Conservation (phyloP, 192 early-diverging fungal species). For the Umbelopsis isabellina region DNA sequence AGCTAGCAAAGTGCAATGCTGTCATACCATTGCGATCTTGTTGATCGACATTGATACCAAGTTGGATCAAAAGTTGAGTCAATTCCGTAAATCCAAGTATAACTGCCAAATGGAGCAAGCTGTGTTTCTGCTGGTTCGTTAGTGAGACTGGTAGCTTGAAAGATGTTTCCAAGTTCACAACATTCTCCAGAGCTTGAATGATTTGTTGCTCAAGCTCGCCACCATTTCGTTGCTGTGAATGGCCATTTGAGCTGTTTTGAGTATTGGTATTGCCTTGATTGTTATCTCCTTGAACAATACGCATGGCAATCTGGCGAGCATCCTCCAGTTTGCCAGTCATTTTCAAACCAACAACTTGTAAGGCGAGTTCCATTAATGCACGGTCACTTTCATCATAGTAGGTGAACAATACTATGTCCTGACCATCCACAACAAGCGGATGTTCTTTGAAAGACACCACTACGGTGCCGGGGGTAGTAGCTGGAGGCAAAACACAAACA, state of each 20-base stretch:
- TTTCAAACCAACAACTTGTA: constrained; percentile 86
- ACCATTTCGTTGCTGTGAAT: constrained; percentile 36
- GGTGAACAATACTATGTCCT: constrained; percentile 46
- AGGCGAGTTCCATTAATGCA: constrained; percentile 86
- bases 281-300: constrained; percentile 46
- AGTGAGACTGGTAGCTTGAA: constrained; percentile 30
- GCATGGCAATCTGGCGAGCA: constrained; percentile 74
- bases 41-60: constrained; percentile 49
- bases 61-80: constrained; percentile 40
- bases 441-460: constrained; percentile 61
- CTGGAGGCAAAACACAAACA: constrained; percentile 83
- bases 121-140: constrained; percentile 51
- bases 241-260: constrained; percentile 24
- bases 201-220: constrained; percentile 37
- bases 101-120: constrained; percentile 66
- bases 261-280: constrained; percentile 24
- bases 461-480: constrained; percentile 73
- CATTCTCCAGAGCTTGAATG: constrained; percentile 32
- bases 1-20: constrained; percentile 71
- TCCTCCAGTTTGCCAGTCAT: constrained; percentile 81
- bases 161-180: constrained; percentile 36
- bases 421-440: constrained; percentile 42
- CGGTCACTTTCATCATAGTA: constrained; percentile 74
- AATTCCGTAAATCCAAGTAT: constrained; percentile 61
- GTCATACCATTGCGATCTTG: constrained; percentile 69